Percentiles rank a stretch among this genome's conserved stretches.
These are phyloP conservation scores for Arxiozyma bovina DNA, from an alignment of 1,139 yeast genomes.

Conservation along the genomic window DNA sequence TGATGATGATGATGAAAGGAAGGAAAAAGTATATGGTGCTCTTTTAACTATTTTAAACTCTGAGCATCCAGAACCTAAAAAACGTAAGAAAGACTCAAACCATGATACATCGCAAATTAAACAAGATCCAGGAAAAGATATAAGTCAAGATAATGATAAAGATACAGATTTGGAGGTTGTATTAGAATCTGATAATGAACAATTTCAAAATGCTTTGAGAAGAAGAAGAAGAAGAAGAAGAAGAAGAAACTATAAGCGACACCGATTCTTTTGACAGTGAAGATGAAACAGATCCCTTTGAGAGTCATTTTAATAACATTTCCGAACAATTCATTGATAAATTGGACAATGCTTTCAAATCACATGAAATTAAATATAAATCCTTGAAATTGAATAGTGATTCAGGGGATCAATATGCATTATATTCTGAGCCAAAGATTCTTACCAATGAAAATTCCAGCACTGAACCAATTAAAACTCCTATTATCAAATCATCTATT, in stretches of 20 bases:
- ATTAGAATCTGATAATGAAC: constrained; percentile 33
- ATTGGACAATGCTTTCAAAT: constrained; percentile 20
- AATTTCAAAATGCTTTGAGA: constrained; percentile 25
- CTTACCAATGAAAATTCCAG: constrained; percentile 4
- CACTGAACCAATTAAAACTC: constrained; percentile 9
- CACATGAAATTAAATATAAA: constrained; percentile 15
- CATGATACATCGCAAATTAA: constrained; percentile 18
- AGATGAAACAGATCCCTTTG: constrained; percentile 54
- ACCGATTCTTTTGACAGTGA: constrained; percentile 32
- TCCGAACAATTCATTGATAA: constrained; percentile 39
- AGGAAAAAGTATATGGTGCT: constrained; percentile 61
- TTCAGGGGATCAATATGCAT: constrained; percentile 14
- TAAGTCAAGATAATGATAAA: constrained; percentile 24
- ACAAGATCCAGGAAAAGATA: constrained; percentile 24
- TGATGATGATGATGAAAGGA: constrained; percentile 20
- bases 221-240: constrained; percentile 24
- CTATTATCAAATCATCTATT: constrained; percentile 20
- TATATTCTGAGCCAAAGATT: constrained; percentile 22
- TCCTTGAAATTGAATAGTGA: constrained; percentile 14
- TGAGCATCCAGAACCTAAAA: constrained; percentile 35
- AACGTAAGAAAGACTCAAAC: constrained; percentile 6
- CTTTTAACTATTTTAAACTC: constrained; percentile 58
- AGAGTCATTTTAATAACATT: constrained; percentile 58
- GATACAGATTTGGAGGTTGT: constrained; percentile 10
- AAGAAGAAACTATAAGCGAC: constrained; percentile 27